These are phyloP conservation scores for Sphagnum contortum DNA, from an alignment of 225 moss, liverwort and hornwort species.

Conservation along the genomic window DNA sequence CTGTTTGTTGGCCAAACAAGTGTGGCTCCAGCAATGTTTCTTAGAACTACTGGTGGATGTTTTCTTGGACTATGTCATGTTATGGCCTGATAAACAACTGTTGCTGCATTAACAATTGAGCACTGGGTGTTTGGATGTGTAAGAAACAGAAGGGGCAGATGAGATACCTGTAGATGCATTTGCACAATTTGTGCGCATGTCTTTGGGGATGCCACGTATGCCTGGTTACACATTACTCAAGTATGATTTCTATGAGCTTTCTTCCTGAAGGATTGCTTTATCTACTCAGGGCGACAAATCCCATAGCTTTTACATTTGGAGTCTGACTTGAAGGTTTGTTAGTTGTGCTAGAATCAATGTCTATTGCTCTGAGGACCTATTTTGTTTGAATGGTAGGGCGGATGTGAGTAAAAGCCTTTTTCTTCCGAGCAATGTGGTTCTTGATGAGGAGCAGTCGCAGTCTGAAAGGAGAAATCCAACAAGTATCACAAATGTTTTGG, in stretches of 20 bases:
- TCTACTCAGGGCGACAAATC: neutral
- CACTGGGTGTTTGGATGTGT: neutral
- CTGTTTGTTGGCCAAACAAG: no score
- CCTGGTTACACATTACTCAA: slow-evolving; percentile 33
- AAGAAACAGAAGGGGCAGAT: slow-evolving; percentile 9
- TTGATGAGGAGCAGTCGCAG: slow-evolving; percentile 1
- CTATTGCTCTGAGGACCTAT: neutral
- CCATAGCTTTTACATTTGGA: neutral
- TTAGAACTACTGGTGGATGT: no score
- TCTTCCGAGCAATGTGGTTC: slow-evolving; percentile 22
- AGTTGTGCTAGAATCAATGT: no score
- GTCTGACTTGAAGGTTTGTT: neutral
- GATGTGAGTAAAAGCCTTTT: slow-evolving; percentile 25
- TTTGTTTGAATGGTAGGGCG: slow-evolving; percentile 22
- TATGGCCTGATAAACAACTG: no score
- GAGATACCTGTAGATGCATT: slow-evolving; percentile 31
- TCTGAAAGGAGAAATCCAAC: slow-evolving; percentile 9
- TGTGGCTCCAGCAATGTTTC: no score
- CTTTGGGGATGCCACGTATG: slow-evolving; percentile 39
- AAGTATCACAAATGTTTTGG: slow-evolving; percentile 15
- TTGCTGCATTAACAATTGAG: no score
- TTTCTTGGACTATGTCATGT: no score
- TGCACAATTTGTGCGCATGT: slow-evolving; percentile 44
- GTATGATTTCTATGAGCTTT: slow-evolving; percentile 13
- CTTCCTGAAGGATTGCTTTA: no score